Base-by-base conservation (phyloP, 116 monocot genomes). In the Trichopus zeylanicus region DNA sequence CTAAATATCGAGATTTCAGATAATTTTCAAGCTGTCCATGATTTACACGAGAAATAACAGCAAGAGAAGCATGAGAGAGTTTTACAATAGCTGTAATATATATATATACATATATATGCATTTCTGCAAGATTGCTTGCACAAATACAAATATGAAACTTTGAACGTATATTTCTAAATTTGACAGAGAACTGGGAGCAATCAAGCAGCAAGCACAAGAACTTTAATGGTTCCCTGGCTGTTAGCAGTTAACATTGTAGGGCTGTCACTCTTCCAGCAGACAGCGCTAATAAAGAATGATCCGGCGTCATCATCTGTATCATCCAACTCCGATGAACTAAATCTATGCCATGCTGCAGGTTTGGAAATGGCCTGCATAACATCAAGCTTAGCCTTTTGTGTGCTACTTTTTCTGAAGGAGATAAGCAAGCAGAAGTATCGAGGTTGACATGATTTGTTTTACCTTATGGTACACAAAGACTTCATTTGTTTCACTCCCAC, bases 401-500 rank as follows among this genome's bases (percentile, higher is more conserved):
- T n/a, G n/a, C n/a, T n/a, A n/a, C n/a, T n/a, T n/a, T n/a, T n/a
- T n/a, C n/a, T n/a, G n/a, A n/a, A n/a, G n/a, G n/a, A n/a, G n/a
- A n/a, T n/a, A n/a, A n/a, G n/a, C n/a, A n/a, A n/a, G n/a, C n/a
- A n/a, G n/a, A n/a, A n/a, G n/a, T n/a, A n/a, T n/a, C n/a, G n/a
- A n/a, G n/a, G 1, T 10, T 56, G 31, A 11, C 5, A 11, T 16
- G 9, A 54, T 27, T 46, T 28, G 9, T 15, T 57, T 56, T 49
- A 98, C 98, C 88, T 98, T 98, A 57, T 98, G 91, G 66, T 98
- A 98, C 58, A 83, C 91, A 67, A 74, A 91, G 28, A 91, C 98
- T 69, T 98, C 98, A 72, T 98, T 98, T 35, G 91, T 88, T 73
- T 98, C 98, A 59, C 98, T 98, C 47, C 98, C 98, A 67, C 98